These are phyloP conservation scores for Debaryomycetaceae sp. DNA, from an alignment of 1,139 yeast species.

Conservation along the genomic window DNA sequence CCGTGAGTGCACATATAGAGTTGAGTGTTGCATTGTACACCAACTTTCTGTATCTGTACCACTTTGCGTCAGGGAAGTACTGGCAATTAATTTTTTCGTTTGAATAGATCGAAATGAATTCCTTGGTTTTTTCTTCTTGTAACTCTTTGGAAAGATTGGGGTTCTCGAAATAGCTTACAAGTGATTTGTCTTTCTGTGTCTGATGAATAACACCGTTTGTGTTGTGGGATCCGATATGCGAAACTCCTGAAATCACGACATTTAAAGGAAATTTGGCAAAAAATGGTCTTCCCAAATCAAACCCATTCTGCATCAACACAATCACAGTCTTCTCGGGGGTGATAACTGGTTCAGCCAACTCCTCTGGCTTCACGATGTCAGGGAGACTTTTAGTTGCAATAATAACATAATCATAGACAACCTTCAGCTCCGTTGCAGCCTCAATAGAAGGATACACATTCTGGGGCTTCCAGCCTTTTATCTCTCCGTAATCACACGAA, in stretches of 20 bases:
- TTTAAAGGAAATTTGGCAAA: constrained; percentile 30
- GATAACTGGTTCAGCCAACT: constrained; percentile 13
- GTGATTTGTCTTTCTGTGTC: constrained; percentile 22
- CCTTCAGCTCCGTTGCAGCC: not conserved
- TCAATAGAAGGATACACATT: not conserved
- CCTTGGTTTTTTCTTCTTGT: constrained; percentile 5
- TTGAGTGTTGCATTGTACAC: constrained; percentile 68
- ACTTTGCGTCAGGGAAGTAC: constrained; percentile 44
- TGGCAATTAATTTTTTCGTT: constrained; percentile 27
- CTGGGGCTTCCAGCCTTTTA: constrained; percentile 12
- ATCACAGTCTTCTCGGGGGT: constrained; percentile 10
- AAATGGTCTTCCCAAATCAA: constrained; percentile 26
- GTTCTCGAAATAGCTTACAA: constrained; percentile 6
- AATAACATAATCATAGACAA: constrained; percentile 13
- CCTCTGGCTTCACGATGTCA: constrained; percentile 14
- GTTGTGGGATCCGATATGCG: constrained; percentile 17
- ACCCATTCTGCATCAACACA: constrained; percentile 20
- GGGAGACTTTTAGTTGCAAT: constrained; percentile 19
- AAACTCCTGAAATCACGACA: constrained; percentile 17
- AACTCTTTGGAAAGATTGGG: constrained; percentile 4
- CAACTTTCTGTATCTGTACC: constrained; percentile 69
- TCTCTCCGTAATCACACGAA: constrained; percentile 16
- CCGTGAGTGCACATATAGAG: constrained; percentile 34
- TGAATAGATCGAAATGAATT: constrained; percentile 26
- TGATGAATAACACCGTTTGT: constrained; percentile 17